phyloP scores from a whole-genome alignment of 2,329 filamentous ascomycete genomes.

The Epichloe amarillans region DNA sequence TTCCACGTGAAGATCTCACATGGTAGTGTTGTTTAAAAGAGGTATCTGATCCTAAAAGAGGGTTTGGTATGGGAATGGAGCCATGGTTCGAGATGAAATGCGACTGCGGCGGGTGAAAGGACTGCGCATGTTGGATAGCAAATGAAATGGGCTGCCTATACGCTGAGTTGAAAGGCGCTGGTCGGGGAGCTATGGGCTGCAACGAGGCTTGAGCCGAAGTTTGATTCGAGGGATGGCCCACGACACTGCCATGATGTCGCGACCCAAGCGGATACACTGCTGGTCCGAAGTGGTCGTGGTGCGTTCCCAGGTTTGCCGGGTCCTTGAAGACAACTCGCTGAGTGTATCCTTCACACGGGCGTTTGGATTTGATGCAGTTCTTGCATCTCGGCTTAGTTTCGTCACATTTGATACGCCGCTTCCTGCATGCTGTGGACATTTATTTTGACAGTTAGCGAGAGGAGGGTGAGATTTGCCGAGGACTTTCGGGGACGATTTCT shows the following conservation, averaged over 20 bases:
- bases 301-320: conserved; percentile 23
- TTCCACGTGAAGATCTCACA: background rate
- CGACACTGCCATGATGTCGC: conserved; percentile 14
- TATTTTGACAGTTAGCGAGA: conserved; percentile 9
- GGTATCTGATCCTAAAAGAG: conserved; percentile 7
- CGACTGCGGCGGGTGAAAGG: background rate
- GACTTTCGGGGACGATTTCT: conserved; percentile 20
- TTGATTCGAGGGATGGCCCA: conserved; percentile 16
- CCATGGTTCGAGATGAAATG: conserved; percentile 1
- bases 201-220: conserved; percentile 26
- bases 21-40: conserved; percentile 2
- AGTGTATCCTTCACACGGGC: conserved; percentile 72
- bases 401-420: conserved; percentile 92
- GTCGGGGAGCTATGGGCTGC: conserved; percentile 38
- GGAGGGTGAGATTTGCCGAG: background rate
- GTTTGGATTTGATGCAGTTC: conserved; percentile 79
- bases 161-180: conserved; percentile 20
- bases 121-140: conserved; percentile 1
- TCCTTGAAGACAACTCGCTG: conserved; percentile 72
- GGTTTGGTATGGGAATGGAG: conserved; percentile 10
- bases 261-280: conserved; percentile 28
- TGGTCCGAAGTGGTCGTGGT: conserved; percentile 33
- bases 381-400: conserved; percentile 72
- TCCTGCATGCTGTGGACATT: conserved; percentile 59
- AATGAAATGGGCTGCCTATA: conserved; percentile 7